A percentile compares a stretch with the other conserved stretches of the same genome.
phyloP scores from a whole-genome alignment of 306 rosid species.

The Rosa persica region DNA sequence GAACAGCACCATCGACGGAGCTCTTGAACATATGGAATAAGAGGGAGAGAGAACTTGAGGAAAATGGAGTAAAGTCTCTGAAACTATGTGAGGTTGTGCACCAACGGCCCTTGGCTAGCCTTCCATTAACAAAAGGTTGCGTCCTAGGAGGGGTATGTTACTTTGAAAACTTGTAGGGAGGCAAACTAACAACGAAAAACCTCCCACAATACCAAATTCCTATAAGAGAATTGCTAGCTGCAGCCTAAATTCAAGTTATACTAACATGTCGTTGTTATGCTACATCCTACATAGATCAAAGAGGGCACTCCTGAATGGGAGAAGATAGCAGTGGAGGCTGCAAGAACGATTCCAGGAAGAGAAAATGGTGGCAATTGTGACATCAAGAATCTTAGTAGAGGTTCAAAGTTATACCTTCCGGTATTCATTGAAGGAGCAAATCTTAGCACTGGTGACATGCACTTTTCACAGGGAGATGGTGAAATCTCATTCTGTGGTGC shows the following conservation, averaged over 20 bases:
- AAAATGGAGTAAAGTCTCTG: conserved; percentile 55
- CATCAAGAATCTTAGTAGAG: conserved; percentile 84
- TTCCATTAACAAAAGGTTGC: conserved; percentile 66
- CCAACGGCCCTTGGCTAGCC: conserved; percentile 81
- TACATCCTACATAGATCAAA: conserved; percentile 46
- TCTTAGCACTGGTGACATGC: conserved; percentile 94
- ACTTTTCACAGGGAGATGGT: conserved; percentile 92
- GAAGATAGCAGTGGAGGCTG: conserved; percentile 80
- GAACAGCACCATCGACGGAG: conserved; percentile 88
- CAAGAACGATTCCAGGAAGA: conserved; percentile 96
- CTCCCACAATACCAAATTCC: neutral
- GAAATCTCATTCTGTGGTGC: conserved; percentile 93
- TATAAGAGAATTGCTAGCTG: neutral
- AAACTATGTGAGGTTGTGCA: conserved; percentile 87
- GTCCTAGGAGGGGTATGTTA: conserved; percentile 71
- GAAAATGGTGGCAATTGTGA: conserved; percentile 98
- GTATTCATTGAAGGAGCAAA: conserved; percentile 91
- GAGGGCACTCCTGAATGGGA: conserved; percentile 69
- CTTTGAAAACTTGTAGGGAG: neutral
- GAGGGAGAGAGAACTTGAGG: conserved; percentile 65
- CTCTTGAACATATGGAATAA: conserved; percentile 82
- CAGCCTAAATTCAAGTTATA: neutral
- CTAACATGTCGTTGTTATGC: neutral
- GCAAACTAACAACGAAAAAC: neutral
- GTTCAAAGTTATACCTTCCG: conserved; percentile 85